Evolutionary conservation across 306 rosid genomes (phyloP), one percentile per base, ranked within the genome.

Genomic region (Ochetophila trinervis): DNA sequence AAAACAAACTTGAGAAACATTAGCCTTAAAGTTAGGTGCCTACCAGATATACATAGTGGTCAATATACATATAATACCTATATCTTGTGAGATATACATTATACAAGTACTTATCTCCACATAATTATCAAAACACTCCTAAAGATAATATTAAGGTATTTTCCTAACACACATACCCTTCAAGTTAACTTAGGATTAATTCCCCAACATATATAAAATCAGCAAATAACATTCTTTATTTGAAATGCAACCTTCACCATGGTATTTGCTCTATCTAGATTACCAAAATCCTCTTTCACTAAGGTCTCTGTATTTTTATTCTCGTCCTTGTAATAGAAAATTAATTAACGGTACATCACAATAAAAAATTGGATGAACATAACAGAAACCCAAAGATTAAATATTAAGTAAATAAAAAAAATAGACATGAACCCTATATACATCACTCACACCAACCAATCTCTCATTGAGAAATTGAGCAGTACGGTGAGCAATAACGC

Each of bases 151-250:
- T n/a, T n/a, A n/a, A n/a, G n/a, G n/a, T n/a, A n/a, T n/a, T n/a
- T n/a, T n/a, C n/a, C n/a, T n/a, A n/a, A n/a, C n/a, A n/a, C 97
- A 80, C 99, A 93, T 93, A 36, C 99, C 97, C 99, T 93, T 65
- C 81, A 82, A 76, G 72, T 24, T 17, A 48, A 63, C 66, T 58
- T 62, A 37, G 42, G 61, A 53, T 50, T 55, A 48, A 8, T 23
- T 1, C 2, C 8, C 70, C 66, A 60, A 63, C 13, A 49, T 36
- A 57, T 23, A 67, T 20, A 19, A 27, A 62, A 54, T 58, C 49
- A 60, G 57, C 59, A 65, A 53, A 53, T 34, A 21, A 34, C 16
- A 36, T 20, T 13, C 42, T 35, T 47, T 18, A 5, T 53, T 21
- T 17, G 66, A 57, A 55, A 51, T 66, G 1, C 36, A 77, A 37